Base-by-base conservation (phyloP, 192 early-diverging fungal genomes). In the Funneliformis geosporum region DNA sequence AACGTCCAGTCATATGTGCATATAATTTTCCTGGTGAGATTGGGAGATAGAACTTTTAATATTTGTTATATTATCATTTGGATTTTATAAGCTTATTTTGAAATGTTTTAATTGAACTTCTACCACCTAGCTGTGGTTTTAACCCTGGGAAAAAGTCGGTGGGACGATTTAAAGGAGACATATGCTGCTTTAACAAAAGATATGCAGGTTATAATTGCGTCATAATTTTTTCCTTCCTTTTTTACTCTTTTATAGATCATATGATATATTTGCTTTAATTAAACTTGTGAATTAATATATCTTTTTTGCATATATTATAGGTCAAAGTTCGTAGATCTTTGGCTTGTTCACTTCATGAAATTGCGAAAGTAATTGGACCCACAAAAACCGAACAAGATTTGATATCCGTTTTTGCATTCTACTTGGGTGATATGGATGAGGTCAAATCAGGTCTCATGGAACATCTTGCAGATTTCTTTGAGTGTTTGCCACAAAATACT, bases 381-480 rank as follows among this genome's bases (percentile, higher is more conserved):
- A 84, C 87, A 23, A 76, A 86, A 38, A 87, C 89, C 0, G 87
- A 89, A 72, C 82, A 84, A 5, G 88, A 89, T 77, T 60, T 90
- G n/a, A 83, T 87, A 0, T 73, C 83, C 50, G 86, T 88, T 11
- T 90, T 90, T 82, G 83, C 88, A 21, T 79, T 83, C 10, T 90
- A 87, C 66, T 73, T 89, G 11, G 81, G 80, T 75, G 89, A 89
- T 25, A 69, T 86, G 59, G 89, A 89, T 43, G 91, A 93, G 55
- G 90, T 95, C 70, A 91, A 92, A 72, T 89, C 92, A 81, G 94
- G 88, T 4, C 89, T 92, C 9, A 70, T 95, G 79, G 87, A 87
- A 62, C 87, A 91, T 76, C 80, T 94, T 44, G 88, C 89, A 50
- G 91, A 90, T 46, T 91, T 93, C 55, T 80, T 95, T 33, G 83